These are phyloP conservation scores for Cercospora janseana DNA, from an alignment of 2,329 filamentous ascomycete species.

Conservation along the genomic window DNA sequence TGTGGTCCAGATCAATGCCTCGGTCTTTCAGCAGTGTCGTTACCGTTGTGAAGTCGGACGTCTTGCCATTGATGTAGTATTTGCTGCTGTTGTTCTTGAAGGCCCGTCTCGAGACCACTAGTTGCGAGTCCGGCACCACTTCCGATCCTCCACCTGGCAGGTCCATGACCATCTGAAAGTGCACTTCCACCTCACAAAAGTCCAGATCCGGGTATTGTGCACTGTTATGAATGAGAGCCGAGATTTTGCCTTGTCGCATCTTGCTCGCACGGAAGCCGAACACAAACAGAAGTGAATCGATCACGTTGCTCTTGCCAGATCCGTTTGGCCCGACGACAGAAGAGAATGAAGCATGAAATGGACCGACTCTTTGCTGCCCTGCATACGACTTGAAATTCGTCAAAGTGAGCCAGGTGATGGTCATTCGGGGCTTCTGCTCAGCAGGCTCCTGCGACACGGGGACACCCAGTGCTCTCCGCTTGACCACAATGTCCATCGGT, in stretches of 20 bases:
- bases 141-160: conserved; percentile 71
- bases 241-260: conserved; percentile 98
- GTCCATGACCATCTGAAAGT: conserved; percentile 94
- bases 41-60: conserved; percentile 88
- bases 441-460: conserved; percentile 68
- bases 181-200: conserved; percentile 91
- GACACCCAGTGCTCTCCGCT: conserved; percentile 69
- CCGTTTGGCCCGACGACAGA: conserved; percentile 97
- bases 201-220: conserved; percentile 81
- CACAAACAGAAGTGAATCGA: conserved; percentile 96
- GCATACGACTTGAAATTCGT: conserved; percentile 99
- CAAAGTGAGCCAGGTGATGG: conserved; percentile 87
- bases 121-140: conserved; percentile 75
- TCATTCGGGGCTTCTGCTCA: conserved; percentile 78
- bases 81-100: conserved; percentile 99
- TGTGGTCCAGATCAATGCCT: conserved; percentile 94
- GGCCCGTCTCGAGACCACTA: conserved; percentile 85
- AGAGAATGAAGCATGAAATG: conserved; percentile 95
- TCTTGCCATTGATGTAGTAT: conserved; percentile 90
- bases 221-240: conserved; percentile 95
- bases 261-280: conserved; percentile 99
- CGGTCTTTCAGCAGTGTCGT: conserved; percentile 81
- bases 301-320: conserved; percentile 98
- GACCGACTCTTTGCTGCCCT: conserved; percentile 88
- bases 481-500: conserved; percentile 90